A percentile compares a stretch with the other conserved stretches of the same genome.
Conservation (phyloP, 225 moss, liverwort and hornwort genomes). For the Sphagnum contortum region DNA sequence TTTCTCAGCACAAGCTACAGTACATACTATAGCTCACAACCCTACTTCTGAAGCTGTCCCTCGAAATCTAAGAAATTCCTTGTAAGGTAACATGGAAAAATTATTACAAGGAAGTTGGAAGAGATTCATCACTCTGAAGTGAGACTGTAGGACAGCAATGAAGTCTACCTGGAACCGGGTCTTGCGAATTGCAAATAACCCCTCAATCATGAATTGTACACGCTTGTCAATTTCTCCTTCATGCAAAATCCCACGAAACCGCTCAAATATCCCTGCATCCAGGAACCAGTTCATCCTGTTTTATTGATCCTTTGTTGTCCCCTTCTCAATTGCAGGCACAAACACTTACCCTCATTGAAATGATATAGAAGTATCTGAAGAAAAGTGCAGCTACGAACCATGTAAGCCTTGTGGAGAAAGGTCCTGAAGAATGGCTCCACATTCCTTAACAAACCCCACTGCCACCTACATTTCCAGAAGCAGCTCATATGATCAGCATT, state of each 20-base stretch:
- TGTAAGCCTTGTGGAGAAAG: conserved; percentile 77
- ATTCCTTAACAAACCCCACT: conserved; percentile 88
- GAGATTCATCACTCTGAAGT: too few species aligned
- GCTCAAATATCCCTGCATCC: conserved; percentile 58
- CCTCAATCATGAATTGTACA: conserved; percentile 93
- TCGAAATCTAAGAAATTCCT: too few species aligned
- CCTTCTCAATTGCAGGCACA: too few species aligned
- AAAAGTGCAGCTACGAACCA: conserved; percentile 6
- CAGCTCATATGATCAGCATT: neutral
- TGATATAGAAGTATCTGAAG: too few species aligned
- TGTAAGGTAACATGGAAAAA: too few species aligned
- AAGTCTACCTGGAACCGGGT: conserved; percentile 51
- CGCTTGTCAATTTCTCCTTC: conserved; percentile 87
- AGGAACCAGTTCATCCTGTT: too few species aligned
- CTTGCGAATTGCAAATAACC: conserved; percentile 77
- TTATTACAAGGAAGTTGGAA: too few species aligned
- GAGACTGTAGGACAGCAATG: neutral
- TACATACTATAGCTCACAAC: too few species aligned
- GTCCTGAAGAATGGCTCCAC: conserved; percentile 72
- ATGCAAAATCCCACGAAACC: conserved; percentile 77
- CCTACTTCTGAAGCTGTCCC: too few species aligned
- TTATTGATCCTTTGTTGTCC: too few species aligned
- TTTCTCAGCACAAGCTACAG: too few species aligned
- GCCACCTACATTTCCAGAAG: conserved; percentile 32
- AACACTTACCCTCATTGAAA: too few species aligned